Evolutionary conservation across 108 stramenopile species (phyloP).

Genomic region (Fistulifera pelliculosa): DNA sequence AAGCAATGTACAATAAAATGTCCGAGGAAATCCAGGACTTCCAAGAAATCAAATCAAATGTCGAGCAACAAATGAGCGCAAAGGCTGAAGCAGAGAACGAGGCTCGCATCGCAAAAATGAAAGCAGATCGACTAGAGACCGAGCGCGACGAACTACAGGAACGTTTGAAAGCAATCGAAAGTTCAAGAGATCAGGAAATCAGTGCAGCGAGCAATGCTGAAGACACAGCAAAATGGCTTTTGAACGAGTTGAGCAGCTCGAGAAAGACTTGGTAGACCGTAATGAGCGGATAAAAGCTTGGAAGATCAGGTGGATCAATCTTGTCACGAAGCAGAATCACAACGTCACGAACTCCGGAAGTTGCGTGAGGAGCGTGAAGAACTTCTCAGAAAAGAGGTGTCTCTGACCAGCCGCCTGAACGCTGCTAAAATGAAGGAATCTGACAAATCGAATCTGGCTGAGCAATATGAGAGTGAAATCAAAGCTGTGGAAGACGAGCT

Average conservation of each 20-base stretch:
- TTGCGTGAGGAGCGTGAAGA: conserved; percentile 25
- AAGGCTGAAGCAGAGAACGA: conserved; percentile 6
- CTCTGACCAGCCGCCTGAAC: conserved; percentile 59
- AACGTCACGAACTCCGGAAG: conserved; percentile 11
- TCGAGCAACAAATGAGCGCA: conserved; percentile 9
- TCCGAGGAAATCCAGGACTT: conserved; percentile 5
- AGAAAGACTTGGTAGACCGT: conserved; percentile 5
- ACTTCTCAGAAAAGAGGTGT: conserved; percentile 50
- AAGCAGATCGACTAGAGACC: too few species aligned
- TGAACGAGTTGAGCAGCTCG: conserved; percentile 20
- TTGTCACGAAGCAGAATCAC: not conserved
- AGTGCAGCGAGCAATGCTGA: conserved; percentile 8
- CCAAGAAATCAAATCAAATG: conserved; percentile 3
- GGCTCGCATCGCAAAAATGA: too few species aligned
- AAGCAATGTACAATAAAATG: conserved; percentile 1
- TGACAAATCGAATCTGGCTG: conserved; percentile 45
- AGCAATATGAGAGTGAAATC: conserved; percentile 48
- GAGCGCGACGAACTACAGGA: too few species aligned
- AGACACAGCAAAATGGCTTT: conserved; percentile 2
- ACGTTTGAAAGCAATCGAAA: too few species aligned
- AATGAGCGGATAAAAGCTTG: conserved; percentile 3
- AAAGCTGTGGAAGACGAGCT: conserved; percentile 40
- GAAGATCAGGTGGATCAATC: not conserved
- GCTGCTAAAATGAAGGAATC: conserved; percentile 72
- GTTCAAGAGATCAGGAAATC: too few species aligned